Percentiles rank a stretch among this genome's conserved stretches.
Evolutionary conservation across 2,329 filamentous ascomycete species (phyloP).

Genomic region (Trichoderma semiorbis): DNA sequence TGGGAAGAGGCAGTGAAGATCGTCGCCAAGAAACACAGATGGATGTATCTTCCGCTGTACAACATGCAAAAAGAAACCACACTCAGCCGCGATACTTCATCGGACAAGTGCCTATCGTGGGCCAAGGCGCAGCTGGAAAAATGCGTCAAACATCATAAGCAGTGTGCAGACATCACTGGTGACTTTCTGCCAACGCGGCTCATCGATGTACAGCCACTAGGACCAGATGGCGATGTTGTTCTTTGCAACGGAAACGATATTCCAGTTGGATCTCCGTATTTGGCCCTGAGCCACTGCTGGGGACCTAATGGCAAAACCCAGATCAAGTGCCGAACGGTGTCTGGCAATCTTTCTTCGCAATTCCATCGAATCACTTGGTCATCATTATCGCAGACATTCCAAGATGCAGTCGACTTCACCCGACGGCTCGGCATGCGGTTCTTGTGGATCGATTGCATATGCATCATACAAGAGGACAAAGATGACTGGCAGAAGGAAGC

Average conservation of each 20-base stretch:
- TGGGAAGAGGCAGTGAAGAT: not conserved
- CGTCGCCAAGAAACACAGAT: not conserved
- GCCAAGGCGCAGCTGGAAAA: not conserved
- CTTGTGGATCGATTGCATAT: not conserved
- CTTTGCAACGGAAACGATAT: not conserved
- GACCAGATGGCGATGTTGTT: not conserved
- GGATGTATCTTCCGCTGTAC: not conserved
- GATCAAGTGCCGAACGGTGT: not conserved
- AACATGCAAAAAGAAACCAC: not conserved
- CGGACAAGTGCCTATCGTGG: not conserved
- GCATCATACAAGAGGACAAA: not conserved
- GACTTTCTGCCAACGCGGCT: not conserved
- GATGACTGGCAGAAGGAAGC: not conserved
- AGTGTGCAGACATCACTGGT: not conserved
- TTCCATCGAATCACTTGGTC: not conserved
- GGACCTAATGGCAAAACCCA: not conserved
- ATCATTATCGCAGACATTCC: not conserved
- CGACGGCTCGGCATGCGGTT: not conserved
- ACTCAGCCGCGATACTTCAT: not conserved
- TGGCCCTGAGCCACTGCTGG: not conserved
- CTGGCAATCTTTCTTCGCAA: not conserved
- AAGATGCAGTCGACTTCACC: not conserved
- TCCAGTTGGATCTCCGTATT: not conserved
- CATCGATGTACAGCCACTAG: not conserved
- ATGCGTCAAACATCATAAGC: not conserved